A percentile compares a stretch with the other conserved stretches of the same genome.
phyloP scores from a whole-genome alignment of 139 green algal genomes.

The Picocystis salinarum region DNA sequence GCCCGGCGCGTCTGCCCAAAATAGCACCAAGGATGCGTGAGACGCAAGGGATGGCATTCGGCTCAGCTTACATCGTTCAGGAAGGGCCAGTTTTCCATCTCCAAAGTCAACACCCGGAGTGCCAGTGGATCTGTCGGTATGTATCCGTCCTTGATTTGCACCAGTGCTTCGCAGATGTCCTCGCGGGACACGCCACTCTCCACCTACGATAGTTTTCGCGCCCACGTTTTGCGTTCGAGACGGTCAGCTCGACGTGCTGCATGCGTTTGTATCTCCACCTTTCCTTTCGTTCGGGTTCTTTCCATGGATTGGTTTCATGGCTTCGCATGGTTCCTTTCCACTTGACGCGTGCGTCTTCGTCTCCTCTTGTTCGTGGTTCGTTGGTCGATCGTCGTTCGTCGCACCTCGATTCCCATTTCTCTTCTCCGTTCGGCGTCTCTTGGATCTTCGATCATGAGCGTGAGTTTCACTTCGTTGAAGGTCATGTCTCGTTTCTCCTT shows the following conservation, averaged over 20 bases:
- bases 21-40: no score
- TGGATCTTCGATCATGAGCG: conserved; percentile 64
- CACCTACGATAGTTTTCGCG: no score
- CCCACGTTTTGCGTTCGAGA: no score
- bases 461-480: conserved; percentile 55
- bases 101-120: conserved; percentile 51
- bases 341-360: no score
- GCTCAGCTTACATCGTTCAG: conserved; percentile 1
- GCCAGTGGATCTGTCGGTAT: conserved; percentile 66
- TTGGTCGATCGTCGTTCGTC: no score
- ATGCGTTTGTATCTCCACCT: no score
- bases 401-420: conserved; percentile 43
- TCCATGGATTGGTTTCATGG: no score
- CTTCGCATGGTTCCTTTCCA: no score
- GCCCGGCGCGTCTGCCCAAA: no score
- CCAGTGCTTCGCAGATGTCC: conserved; percentile 62
- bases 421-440: conserved; percentile 20
- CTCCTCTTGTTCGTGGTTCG: no score
- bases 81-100: conserved; percentile 56
- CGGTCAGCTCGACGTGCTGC: no score
- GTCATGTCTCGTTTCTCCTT: conserved; percentile 59
- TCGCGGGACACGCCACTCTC: conserved; percentile 53
- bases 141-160: conserved; percentile 48
- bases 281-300: no score
- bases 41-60: neutral